Conservation (phyloP, 176 grass and related monocot genomes). For the Ensete glaucum region DNA sequence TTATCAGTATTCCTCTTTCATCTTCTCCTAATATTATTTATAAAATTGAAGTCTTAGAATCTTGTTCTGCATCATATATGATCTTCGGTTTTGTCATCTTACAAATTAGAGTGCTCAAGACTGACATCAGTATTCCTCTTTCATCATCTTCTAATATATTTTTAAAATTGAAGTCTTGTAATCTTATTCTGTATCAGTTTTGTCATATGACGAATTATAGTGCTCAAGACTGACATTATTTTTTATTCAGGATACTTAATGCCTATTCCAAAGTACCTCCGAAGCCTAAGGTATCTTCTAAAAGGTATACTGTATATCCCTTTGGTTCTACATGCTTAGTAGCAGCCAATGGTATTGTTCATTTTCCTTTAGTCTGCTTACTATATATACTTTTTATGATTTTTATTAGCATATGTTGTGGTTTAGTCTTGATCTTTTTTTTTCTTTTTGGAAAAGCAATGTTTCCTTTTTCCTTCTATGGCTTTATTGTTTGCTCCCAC, state of each 20-base stretch:
- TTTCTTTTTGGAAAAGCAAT: neutral
- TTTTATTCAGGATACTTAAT: conserved; percentile 8
- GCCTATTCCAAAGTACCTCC: conserved; percentile 10
- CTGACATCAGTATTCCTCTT: neutral
- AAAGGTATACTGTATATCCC: conserved; percentile 1
- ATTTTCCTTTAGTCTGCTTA: neutral
- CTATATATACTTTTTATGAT: neutral
- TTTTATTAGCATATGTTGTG: neutral
- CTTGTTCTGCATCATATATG: neutral
- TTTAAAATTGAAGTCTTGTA: neutral
- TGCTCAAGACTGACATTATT: neutral
- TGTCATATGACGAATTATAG: neutral
- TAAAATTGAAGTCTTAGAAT: neutral
- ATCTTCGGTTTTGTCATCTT: neutral
- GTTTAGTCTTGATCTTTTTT: neutral
- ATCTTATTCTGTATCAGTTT: neutral
- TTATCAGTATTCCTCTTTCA: neutral
- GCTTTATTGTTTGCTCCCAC: neutral
- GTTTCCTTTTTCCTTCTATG: neutral
- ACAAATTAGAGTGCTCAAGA: neutral
- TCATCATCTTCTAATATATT: neutral
- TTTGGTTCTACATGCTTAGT: neutral
- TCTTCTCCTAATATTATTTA: neutral
- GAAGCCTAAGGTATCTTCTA: conserved; percentile 5
- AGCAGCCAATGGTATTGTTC: neutral